Base-by-base conservation (phyloP, 306 rosid species). In the Casuarina cunninghamiana region DNA sequence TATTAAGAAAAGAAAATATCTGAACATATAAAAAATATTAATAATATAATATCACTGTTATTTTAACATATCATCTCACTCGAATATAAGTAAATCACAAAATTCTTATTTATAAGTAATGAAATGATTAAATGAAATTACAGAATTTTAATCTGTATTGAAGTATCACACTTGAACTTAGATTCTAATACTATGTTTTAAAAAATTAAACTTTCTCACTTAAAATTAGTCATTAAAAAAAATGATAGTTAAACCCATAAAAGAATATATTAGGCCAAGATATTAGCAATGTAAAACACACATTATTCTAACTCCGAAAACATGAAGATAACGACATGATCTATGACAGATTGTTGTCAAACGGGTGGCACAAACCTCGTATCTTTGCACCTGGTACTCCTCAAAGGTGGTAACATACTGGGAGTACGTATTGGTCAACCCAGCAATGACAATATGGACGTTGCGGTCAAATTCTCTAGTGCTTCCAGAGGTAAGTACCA, bases 331-430 rank as follows among this genome's bases (percentile, higher is more conserved):
- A 16, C 42, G 32, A 13, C 41, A 8, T 0, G 5, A 15, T 11
- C 46, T 65, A n/a, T 39, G 48, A 1, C 11, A 42, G 16, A 41
- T 41, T 65, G 42, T 66, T 16, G 71, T n/a, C 35, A 66, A 79
- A 26, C 26, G 26, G 35, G 13, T 48, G 51, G 51, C 51, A 88
- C 94, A 85, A 63, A 89, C 98, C 97, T 94, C 98, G 0, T 94
- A 94, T 94, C 98, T 85, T 77, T 94, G 98, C 83, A 92, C 89
- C 60, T 88, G 39, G 68, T 89, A 94, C 83, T 94, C 98, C 84
- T 94, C 97, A 26, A 76, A 83, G 66, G 98, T 94, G 72, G 97
- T 94, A 35, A 91, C 72, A 16, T 94, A 94, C 83, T 92, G 97
- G 13, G 98, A 94, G 79, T 94, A 94, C 10, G 96, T 81, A 79